Conservation (phyloP, 129 eudicot genomes). For the Escallonia rubra region DNA sequence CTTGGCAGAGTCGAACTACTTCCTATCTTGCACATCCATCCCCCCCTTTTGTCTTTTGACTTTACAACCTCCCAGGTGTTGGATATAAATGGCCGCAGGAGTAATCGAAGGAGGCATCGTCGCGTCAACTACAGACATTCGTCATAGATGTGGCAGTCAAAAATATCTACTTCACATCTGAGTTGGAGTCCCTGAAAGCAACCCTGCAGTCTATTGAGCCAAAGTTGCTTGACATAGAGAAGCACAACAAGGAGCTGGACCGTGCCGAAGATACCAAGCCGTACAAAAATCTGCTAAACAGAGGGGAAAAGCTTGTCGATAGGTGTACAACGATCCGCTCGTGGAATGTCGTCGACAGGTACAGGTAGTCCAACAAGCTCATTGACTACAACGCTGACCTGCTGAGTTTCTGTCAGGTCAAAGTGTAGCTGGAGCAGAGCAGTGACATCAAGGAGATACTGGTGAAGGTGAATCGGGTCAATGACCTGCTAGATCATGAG, state of each 20-base stretch:
- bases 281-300: slow-evolving; percentile 3
- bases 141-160: slow-evolving; percentile 2
- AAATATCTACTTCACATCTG: slow-evolving; percentile 18
- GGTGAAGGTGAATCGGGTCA: slow-evolving; percentile 20
- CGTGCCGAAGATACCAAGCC: slow-evolving; percentile 14
- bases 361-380: slow-evolving; percentile 8
- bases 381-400: slow-evolving; percentile 18
- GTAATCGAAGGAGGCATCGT: slow-evolving; percentile 1
- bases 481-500: no score
- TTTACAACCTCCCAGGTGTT: no score
- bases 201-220: slow-evolving; percentile 15
- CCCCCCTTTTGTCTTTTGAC: no score
- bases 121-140: slow-evolving; percentile 10
- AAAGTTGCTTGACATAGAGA: not conserved
- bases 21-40: no score
- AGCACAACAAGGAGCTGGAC: slow-evolving; percentile 14
- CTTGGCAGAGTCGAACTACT: no score
- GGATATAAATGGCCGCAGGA: no score
- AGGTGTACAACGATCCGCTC: slow-evolving; percentile 20
- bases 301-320: slow-evolving; percentile 9
- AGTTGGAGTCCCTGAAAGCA: slow-evolving; percentile 19
- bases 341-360: slow-evolving; percentile 25
- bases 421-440: slow-evolving; percentile 6
- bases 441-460: slow-evolving; percentile 8
- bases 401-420: slow-evolving; percentile 8